A percentile compares a stretch with the other conserved stretches of the same genome.
Conservation (phyloP, 164 flowering plant genomes). For the Vitis cinerea region DNA sequence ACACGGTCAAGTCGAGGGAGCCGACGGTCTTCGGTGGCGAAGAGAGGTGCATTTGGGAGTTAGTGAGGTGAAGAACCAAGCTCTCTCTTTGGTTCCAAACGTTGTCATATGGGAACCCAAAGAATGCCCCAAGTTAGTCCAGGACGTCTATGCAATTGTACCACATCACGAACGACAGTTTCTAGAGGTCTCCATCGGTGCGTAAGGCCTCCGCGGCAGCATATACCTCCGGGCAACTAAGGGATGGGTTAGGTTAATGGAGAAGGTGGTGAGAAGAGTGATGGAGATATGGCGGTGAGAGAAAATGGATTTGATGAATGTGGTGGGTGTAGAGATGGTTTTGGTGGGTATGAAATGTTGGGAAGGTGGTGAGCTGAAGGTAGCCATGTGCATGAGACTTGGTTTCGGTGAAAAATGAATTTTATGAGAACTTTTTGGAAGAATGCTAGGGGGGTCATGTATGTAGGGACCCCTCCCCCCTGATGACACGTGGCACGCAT, state of each 20-base stretch:
- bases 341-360: too few relatives aligned
- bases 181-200: slow-evolving; percentile 54
- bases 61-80: slow-evolving; percentile 84
- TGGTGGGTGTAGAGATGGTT: too few relatives aligned
- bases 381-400: too few relatives aligned
- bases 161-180: slow-evolving; percentile 59
- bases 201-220: slow-evolving; percentile 77
- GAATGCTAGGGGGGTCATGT: too few relatives aligned
- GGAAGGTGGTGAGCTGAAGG: too few relatives aligned
- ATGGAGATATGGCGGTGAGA: too few relatives aligned
- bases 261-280: too few relatives aligned
- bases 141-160: slow-evolving; percentile 53
- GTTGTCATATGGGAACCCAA: slow-evolving; percentile 87
- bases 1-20: slow-evolving; percentile 49
- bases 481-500: too few relatives aligned
- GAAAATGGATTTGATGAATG: too few relatives aligned
- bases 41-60: slow-evolving; percentile 83
- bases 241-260: slow-evolving; percentile 48
- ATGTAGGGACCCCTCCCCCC: too few relatives aligned
- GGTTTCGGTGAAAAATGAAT: too few relatives aligned
- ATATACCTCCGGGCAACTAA: slow-evolving; percentile 79
- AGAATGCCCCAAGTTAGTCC: slow-evolving; percentile 82
- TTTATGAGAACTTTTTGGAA: too few relatives aligned
- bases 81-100: slow-evolving; percentile 88
- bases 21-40: slow-evolving; percentile 56